phyloP scores from a whole-genome alignment of 805 yeast genomes.

The Cyberlindnera nakhonratchasimensis region DNA sequence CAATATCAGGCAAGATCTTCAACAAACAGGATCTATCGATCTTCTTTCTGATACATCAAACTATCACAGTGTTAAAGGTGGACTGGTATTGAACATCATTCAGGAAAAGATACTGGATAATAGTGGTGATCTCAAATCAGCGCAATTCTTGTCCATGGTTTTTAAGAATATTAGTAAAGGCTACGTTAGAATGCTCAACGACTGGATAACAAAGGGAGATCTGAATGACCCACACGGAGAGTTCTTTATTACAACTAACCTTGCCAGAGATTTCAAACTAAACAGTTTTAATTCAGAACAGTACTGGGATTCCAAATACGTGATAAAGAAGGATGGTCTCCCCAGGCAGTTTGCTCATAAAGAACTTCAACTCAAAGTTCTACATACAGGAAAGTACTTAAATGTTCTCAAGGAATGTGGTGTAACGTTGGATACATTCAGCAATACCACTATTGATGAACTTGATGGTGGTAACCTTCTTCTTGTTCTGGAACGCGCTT shows the following conservation, averaged over 20 bases:
- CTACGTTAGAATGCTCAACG: constrained; percentile 64
- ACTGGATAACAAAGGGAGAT: constrained; percentile 77
- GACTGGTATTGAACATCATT: constrained; percentile 60
- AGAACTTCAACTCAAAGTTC: constrained; percentile 57
- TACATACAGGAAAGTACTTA: constrained; percentile 81
- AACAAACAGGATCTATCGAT: constrained; percentile 45
- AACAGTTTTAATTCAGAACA: constrained; percentile 46
- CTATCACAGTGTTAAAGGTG: constrained; percentile 70
- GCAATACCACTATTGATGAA: constrained; percentile 29
- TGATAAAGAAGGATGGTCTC: constrained; percentile 70
- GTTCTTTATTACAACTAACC: constrained; percentile 56
- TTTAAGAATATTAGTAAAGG: constrained; percentile 57
- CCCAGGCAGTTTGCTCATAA: constrained; percentile 57
- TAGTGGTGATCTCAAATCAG: constrained; percentile 62
- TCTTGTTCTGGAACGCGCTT: constrained; percentile 56
- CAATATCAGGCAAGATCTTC: constrained; percentile 35
- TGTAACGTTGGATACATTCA: constrained; percentile 28
- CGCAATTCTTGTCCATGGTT: constrained; percentile 47
- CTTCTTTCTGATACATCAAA: constrained; percentile 49
- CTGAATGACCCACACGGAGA: constrained; percentile 80
- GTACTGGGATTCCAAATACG: constrained; percentile 72
- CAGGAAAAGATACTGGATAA: constrained; percentile 52
- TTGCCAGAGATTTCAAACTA: constrained; percentile 25
- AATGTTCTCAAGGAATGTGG: constrained; percentile 69
- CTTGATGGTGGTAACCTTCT: constrained; percentile 44